phyloP scores from a whole-genome alignment of 495 filamentous ascomycete species.

The Cudoniella acicularis region DNA sequence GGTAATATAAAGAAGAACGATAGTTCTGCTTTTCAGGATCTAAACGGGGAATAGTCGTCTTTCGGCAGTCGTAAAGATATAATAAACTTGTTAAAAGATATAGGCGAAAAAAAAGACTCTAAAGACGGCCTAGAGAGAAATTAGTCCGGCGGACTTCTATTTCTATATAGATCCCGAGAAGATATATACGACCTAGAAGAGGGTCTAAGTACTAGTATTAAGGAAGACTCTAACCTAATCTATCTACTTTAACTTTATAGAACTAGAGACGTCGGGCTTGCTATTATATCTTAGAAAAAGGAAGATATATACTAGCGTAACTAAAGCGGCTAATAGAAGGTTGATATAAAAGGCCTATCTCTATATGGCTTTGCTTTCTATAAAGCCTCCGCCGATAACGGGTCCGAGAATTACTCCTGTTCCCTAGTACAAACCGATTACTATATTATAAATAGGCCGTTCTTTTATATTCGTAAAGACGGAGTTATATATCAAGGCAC shows the following conservation, averaged over 20 bases:
- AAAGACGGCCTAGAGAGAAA: slow-evolving; percentile 42
- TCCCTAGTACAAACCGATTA: slow-evolving; percentile 42
- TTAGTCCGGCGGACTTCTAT: slow-evolving; percentile 42
- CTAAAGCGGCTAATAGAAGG: slow-evolving; percentile 5
- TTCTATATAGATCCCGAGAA: slow-evolving; percentile 46
- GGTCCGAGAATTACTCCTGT: slow-evolving; percentile 43
- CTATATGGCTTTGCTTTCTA: slow-evolving; percentile 34
- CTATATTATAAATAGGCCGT: slow-evolving; percentile 39
- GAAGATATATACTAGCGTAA: slow-evolving; percentile 4
- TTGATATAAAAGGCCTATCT: slow-evolving; percentile 30
- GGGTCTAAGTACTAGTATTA: slow-evolving; percentile 31
- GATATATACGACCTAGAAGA: slow-evolving; percentile 38
- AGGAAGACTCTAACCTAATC: slow-evolving; percentile 31
- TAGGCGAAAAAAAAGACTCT: slow-evolving; percentile 44
- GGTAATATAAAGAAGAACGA: slow-evolving; percentile 38
- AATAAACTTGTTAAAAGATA: slow-evolving; percentile 41
- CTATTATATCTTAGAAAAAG: slow-evolving; percentile 4
- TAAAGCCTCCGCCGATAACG: slow-evolving; percentile 39
- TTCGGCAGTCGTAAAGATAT: slow-evolving; percentile 41
- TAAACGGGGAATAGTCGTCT: slow-evolving; percentile 51
- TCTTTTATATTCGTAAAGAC: slow-evolving; percentile 35
- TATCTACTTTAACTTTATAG: slow-evolving; percentile 4
- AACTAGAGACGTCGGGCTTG: not conserved
- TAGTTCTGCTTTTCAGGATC: slow-evolving; percentile 34
- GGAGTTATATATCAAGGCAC: no score